These are phyloP conservation scores for Neofusicoccum umdonicola DNA, from an alignment of 2,329 filamentous ascomycete genomes.

Conservation along the genomic window DNA sequence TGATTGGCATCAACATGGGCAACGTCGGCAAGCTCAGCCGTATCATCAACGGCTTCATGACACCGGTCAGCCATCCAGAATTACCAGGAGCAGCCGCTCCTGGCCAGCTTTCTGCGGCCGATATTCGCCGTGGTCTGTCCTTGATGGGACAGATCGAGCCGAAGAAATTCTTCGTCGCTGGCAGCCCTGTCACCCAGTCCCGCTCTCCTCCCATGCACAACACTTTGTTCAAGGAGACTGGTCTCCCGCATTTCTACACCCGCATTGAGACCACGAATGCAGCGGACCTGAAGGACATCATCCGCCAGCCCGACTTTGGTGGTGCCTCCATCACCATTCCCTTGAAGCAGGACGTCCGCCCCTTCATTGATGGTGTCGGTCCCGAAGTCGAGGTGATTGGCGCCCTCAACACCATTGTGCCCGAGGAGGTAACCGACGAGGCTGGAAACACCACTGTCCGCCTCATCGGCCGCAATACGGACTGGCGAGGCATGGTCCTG, in stretches of 20 bases:
- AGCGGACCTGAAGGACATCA: constrained; percentile 58
- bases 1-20: constrained; percentile 98
- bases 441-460: constrained; percentile 45
- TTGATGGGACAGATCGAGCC: constrained; percentile 75
- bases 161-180: constrained; percentile 83
- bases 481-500: constrained; percentile 89
- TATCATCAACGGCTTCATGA: constrained; percentile 88
- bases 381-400: constrained; percentile 79
- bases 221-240: constrained; percentile 69
- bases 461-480: constrained; percentile 87
- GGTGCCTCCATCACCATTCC: constrained; percentile 96
- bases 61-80: constrained; percentile 84
- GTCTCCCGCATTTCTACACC: constrained; percentile 81
- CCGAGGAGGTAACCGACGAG: constrained; percentile 42
- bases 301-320: constrained; percentile 74
- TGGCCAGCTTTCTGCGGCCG: constrained; percentile 84
- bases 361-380: constrained; percentile 74
- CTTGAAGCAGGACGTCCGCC: constrained; percentile 84
- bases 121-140: constrained; percentile 77
- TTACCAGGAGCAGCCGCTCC: constrained; percentile 93
- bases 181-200: constrained; percentile 77
- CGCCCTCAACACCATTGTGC: constrained; percentile 90
- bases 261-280: constrained; percentile 70
- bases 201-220: constrained; percentile 91
- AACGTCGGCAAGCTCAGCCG: constrained; percentile 81